Conservation (phyloP, 2,329 filamentous ascomycete genomes). For the Celoporthe dispersa region DNA sequence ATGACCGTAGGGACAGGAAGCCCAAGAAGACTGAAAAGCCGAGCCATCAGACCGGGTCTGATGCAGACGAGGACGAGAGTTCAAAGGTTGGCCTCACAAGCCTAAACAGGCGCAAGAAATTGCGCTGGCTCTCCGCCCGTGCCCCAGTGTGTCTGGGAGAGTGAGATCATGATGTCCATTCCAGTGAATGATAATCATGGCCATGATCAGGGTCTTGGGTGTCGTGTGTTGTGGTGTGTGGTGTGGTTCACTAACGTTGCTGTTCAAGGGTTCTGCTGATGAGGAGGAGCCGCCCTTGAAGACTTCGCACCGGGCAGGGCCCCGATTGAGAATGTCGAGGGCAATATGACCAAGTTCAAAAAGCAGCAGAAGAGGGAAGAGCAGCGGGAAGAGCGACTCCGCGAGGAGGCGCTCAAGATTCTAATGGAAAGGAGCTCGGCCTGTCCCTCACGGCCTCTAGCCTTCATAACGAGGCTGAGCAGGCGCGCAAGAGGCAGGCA, state of each 20-base stretch:
- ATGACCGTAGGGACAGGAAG: constrained; percentile 27
- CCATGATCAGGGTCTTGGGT: not conserved
- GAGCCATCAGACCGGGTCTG: constrained; percentile 12
- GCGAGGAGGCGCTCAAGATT: constrained; percentile 18
- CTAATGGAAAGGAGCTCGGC: constrained; percentile 14
- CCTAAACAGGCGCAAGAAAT: constrained; percentile 26
- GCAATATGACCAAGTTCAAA: constrained; percentile 12
- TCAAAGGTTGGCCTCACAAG: constrained; percentile 29
- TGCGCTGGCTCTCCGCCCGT: constrained; percentile 24
- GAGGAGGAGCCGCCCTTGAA: constrained; percentile 23
- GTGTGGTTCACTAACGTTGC: constrained; percentile 17
- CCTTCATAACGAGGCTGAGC: constrained; percentile 1
- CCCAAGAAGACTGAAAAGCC: constrained; percentile 26
- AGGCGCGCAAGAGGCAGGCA: constrained; percentile 25
- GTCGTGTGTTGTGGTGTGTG: not conserved
- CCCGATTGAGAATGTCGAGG: not conserved
- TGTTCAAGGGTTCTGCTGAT: constrained; percentile 19
- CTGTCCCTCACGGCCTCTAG: not conserved
- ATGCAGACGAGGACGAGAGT: constrained; percentile 15
- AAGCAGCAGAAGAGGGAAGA: constrained; percentile 25
- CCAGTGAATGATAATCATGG: constrained; percentile 25
- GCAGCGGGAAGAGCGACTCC: constrained; percentile 17
- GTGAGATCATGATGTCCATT: not conserved
- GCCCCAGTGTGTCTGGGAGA: constrained; percentile 2
- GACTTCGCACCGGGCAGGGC: constrained; percentile 9